Evolutionary conservation across 176 grass and related monocot species (phyloP).

Genomic region (Oryza punctata): DNA sequence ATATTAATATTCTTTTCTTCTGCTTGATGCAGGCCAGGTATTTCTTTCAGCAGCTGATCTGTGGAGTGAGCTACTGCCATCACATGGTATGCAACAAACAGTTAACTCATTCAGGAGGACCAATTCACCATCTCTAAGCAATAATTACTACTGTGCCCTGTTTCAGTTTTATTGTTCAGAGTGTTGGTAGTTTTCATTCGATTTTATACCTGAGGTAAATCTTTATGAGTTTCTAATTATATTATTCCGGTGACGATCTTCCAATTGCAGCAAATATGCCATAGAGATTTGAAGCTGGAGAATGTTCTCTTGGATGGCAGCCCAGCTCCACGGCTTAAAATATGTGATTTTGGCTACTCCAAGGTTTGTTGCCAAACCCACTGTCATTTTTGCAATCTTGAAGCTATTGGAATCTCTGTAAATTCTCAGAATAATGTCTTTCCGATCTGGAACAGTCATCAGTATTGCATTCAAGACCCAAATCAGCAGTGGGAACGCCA

Average conservation of each 20-base stretch:
- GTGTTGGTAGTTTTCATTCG: not conserved
- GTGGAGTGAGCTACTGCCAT: slow-evolving; percentile 93
- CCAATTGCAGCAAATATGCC: slow-evolving; percentile 85
- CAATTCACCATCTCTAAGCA: not conserved
- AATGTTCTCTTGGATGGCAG: slow-evolving; percentile 91
- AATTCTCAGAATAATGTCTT: slow-evolving; percentile 20
- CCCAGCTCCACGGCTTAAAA: slow-evolving; percentile 86
- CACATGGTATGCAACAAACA: slow-evolving; percentile 54
- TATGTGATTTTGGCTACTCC: slow-evolving; percentile 95
- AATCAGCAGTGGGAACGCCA: slow-evolving; percentile 89
- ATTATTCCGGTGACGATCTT: not conserved
- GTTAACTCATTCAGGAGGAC: not conserved
- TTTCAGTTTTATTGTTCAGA: not conserved
- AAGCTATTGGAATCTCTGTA: slow-evolving; percentile 20
- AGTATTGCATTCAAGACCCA: slow-evolving; percentile 81
- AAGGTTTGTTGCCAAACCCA: slow-evolving; percentile 58
- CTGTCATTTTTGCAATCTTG: not conserved
- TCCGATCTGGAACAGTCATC: slow-evolving; percentile 66
- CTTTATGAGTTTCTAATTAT: slow-evolving; percentile 19
- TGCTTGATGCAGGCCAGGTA: slow-evolving; percentile 70
- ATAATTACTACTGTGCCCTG: not conserved
- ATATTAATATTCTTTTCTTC: slow-evolving; percentile 29
- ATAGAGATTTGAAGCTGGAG: slow-evolving; percentile 95
- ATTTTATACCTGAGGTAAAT: slow-evolving; percentile 20
- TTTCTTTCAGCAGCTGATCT: slow-evolving; percentile 95